Conservation (phyloP, 305 asterid species). For the Solanum aculeatissimum region DNA sequence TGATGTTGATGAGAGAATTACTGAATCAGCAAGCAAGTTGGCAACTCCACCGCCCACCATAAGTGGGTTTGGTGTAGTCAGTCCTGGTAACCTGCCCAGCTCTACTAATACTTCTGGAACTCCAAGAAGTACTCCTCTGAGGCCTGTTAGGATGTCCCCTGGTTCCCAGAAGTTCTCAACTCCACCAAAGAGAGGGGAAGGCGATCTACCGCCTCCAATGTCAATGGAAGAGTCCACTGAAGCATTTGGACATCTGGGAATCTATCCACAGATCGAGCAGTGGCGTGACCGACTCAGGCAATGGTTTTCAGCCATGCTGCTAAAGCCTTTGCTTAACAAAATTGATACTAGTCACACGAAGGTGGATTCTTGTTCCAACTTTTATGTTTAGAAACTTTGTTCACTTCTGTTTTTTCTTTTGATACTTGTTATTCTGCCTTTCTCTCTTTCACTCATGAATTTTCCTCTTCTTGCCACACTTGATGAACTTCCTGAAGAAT, state of each 20-base stretch:
- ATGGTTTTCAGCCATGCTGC: constrained; percentile 78
- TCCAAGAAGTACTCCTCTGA: constrained; percentile 76
- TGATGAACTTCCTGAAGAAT: not conserved
- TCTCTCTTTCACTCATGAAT: not conserved
- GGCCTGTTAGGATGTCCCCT: constrained; percentile 97
- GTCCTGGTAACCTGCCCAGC: constrained; percentile 48
- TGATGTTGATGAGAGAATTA: constrained; percentile 73
- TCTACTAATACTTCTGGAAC: constrained; percentile 72
- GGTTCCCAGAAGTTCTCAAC: constrained; percentile 87
- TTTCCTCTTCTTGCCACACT: not conserved
- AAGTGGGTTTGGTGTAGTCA: constrained; percentile 52
- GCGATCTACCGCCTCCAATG: constrained; percentile 86
- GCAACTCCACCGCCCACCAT: constrained; percentile 70
- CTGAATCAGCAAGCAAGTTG: constrained; percentile 56
- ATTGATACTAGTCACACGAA: constrained; percentile 71
- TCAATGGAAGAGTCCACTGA: constrained; percentile 80
- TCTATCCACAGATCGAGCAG: constrained; percentile 72
- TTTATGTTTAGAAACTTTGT: not conserved
- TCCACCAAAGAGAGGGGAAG: constrained; percentile 93
- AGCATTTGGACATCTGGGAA: constrained; percentile 67
- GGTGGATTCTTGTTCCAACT: constrained; percentile 27
- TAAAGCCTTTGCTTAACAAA: constrained; percentile 69
- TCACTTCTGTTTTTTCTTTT: not conserved
- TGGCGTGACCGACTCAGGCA: constrained; percentile 91
- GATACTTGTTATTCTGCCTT: not conserved